A percentile compares a stretch with the other conserved stretches of the same genome.
Evolutionary conservation across 176 grass and related monocot species (phyloP).

Genomic region (Zoysia pacifica): DNA sequence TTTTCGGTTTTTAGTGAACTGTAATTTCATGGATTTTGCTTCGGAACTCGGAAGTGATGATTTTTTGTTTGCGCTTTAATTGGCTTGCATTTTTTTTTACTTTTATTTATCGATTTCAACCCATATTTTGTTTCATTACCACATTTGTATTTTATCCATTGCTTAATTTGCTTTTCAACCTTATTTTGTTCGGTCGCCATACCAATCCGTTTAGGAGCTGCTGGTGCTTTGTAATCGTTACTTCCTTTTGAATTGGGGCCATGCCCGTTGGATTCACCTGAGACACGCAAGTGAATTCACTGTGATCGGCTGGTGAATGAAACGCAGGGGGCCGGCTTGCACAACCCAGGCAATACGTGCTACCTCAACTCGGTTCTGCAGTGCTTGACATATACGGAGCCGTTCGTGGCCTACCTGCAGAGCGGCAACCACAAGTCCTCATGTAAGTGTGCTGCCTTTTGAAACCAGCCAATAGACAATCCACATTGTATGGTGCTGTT

Average conservation of each 20-base stretch:
- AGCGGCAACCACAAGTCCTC: slow-evolving; percentile 73
- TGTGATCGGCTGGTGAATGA: slow-evolving; percentile 10
- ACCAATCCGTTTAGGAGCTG: background rate
- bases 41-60: background rate
- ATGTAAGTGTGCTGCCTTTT: slow-evolving; percentile 54
- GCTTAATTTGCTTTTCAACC: no score
- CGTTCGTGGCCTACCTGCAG: slow-evolving; percentile 80
- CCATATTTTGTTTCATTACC: background rate
- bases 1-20: background rate
- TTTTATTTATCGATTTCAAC: background rate
- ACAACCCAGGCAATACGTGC: slow-evolving; percentile 76
- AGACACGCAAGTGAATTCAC: slow-evolving; percentile 12
- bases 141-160: background rate
- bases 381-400: slow-evolving; percentile 78
- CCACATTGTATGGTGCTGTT: background rate
- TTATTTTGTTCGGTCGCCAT: background rate
- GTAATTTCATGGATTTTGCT: background rate
- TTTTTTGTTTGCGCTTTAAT: background rate
- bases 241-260: background rate
- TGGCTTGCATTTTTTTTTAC: background rate
- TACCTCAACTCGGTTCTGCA: slow-evolving; percentile 89
- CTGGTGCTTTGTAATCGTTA: background rate
- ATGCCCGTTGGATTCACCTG: background rate
- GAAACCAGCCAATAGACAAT: background rate
- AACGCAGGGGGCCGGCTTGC: slow-evolving; percentile 73